A percentile compares a stretch with the other conserved stretches of the same genome.
Evolutionary conservation across 768 basidiomycete genomes (phyloP).

Genomic region (Tylopilus subfusipes): DNA sequence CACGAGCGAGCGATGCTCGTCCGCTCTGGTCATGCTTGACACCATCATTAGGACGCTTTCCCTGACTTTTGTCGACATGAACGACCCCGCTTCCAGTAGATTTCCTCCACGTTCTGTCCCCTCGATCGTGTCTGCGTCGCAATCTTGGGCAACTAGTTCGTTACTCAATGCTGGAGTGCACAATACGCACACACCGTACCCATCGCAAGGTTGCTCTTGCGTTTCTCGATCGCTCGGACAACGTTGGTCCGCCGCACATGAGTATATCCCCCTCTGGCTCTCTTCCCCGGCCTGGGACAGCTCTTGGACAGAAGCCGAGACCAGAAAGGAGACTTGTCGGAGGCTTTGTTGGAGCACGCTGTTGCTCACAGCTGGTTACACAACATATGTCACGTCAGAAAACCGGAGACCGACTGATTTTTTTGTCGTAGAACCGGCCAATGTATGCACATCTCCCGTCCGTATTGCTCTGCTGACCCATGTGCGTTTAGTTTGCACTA

Average conservation of each 20-base stretch:
- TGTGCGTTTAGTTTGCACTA: conserved; percentile 52
- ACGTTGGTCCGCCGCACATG: conserved; percentile 47
- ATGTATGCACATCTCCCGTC: conserved; percentile 41
- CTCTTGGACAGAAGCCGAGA: conserved; percentile 57
- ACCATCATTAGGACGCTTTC: conserved; percentile 61
- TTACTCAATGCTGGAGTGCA: neutral
- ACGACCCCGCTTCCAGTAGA: conserved; percentile 47
- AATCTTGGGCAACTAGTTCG: conserved; percentile 6
- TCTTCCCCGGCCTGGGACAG: conserved; percentile 62
- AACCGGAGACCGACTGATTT: conserved; percentile 41
- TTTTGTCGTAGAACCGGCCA: conserved; percentile 60
- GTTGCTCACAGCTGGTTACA: conserved; percentile 60
- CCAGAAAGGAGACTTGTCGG: conserved; percentile 68
- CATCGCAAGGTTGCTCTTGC: conserved; percentile 44
- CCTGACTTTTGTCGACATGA: conserved; percentile 56
- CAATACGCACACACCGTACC: conserved; percentile 6
- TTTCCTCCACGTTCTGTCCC: conserved; percentile 54
- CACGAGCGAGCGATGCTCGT: conserved; percentile 49
- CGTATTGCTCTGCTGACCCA: neutral
- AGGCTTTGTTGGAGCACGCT: conserved; percentile 72
- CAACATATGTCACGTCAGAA: conserved; percentile 52
- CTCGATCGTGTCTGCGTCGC: conserved; percentile 29
- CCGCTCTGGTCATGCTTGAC: conserved; percentile 61
- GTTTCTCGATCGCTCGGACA: conserved; percentile 47
- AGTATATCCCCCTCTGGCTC: conserved; percentile 61